Evolutionary conservation across 2,329 filamentous ascomycete species (phyloP).

Genomic region (Beauveria asiatica): DNA sequence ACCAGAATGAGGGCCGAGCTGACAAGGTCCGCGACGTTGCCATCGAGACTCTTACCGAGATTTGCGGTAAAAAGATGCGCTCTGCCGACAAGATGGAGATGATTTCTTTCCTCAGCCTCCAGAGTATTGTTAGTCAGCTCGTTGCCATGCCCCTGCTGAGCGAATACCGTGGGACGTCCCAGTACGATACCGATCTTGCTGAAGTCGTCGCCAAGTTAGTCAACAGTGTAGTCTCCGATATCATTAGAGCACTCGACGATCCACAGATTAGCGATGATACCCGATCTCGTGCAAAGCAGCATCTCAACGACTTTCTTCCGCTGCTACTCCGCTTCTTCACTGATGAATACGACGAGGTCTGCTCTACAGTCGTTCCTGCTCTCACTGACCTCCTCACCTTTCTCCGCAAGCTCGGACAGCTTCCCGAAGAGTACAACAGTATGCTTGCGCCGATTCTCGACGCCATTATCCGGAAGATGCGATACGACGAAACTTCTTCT

Average conservation of each 20-base stretch:
- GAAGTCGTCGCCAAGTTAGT: constrained; percentile 93
- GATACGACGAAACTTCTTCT: constrained; percentile 86
- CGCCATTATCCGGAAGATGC: constrained; percentile 91
- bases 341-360: constrained; percentile 97
- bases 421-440: constrained; percentile 66
- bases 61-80: constrained; percentile 97
- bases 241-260: constrained; percentile 78
- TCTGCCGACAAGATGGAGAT: constrained; percentile 87
- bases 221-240: constrained; percentile 79
- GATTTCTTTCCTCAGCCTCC: constrained; percentile 82
- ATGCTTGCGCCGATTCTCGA: constrained; percentile 85
- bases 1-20: constrained; percentile 50
- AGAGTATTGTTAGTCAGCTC: constrained; percentile 76
- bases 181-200: constrained; percentile 91
- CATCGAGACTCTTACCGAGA: constrained; percentile 91
- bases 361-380: constrained; percentile 88
- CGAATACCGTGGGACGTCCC: constrained; percentile 69
- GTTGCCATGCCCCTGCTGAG: constrained; percentile 73
- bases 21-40: constrained; percentile 84
- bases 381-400: constrained; percentile 89
- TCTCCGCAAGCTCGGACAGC: constrained; percentile 67
- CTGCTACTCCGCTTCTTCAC: constrained; percentile 89
- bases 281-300: constrained; percentile 66
- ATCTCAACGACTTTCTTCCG: constrained; percentile 76
- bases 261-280: constrained; percentile 50